These are phyloP conservation scores for Coleophoma eucalyptorum DNA, from an alignment of 2,329 filamentous ascomycete species.

Conservation along the genomic window DNA sequence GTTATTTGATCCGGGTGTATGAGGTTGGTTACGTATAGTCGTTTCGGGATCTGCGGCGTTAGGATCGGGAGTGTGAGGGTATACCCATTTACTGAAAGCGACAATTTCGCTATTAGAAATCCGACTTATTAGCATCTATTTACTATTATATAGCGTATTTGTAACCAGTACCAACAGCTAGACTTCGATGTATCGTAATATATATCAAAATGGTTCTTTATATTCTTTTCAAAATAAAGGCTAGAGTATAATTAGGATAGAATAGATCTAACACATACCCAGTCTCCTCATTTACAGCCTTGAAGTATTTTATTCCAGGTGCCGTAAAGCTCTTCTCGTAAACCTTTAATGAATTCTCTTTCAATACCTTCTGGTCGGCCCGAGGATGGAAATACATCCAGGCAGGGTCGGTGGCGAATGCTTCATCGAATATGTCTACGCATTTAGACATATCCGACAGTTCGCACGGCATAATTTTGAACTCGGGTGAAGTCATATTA, in stretches of 20 bases:
- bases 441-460: background rate
- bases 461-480: background rate
- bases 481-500: background rate
- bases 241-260: too few relatives aligned
- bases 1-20: background rate
- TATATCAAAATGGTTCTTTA: too few relatives aligned
- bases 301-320: conserved; percentile 1
- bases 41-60: conserved; percentile 1
- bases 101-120: background rate
- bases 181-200: too few relatives aligned
- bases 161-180: too few relatives aligned
- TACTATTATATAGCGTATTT: too few relatives aligned
- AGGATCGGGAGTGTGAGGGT: conserved; percentile 1
- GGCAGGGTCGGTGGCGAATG: background rate
- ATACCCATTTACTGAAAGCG: conserved; percentile 3
- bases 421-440: conserved; percentile 2
- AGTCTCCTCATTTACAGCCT: background rate
- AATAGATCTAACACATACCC: too few relatives aligned
- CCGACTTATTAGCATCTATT: background rate
- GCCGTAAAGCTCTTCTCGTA: background rate
- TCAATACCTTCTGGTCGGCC: background rate
- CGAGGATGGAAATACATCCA: background rate
- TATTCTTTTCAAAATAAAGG: too few relatives aligned
- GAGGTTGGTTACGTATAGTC: background rate
- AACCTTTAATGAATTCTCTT: background rate